Conservation (phyloP, 345 rosid species). For the Eutrema heterophyllum region DNA sequence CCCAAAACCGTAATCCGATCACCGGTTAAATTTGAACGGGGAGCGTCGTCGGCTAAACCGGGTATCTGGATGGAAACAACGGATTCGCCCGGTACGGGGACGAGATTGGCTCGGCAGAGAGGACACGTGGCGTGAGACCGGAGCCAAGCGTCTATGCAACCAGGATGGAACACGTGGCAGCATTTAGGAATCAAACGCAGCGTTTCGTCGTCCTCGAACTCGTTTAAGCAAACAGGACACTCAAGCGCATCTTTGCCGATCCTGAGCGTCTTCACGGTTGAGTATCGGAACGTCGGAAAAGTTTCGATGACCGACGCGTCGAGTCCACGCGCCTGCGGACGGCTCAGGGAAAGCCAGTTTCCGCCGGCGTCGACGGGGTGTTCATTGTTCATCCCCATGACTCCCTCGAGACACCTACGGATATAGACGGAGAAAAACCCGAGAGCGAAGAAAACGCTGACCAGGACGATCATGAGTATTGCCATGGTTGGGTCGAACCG, state of each 20-base stretch:
- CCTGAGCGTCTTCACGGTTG: conserved; percentile 56
- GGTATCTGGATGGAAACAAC: conserved; percentile 1
- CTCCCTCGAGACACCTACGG: conserved; percentile 44
- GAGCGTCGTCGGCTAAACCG: conserved; percentile 21
- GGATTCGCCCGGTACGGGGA: conserved; percentile 48
- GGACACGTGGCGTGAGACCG: conserved; percentile 70
- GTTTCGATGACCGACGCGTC: conserved; percentile 53
- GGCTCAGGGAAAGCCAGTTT: conserved; percentile 24
- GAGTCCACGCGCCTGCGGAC: conserved; percentile 45
- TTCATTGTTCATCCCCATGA: conserved; percentile 12
- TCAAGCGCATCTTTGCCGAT: conserved; percentile 57
- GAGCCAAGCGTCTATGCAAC: conserved; percentile 82
- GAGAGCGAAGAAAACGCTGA: conserved; percentile 50
- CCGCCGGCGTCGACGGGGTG: not conserved
- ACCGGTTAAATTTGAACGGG: not conserved
- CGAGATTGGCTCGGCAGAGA: conserved; percentile 75
- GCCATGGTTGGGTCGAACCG: conserved; percentile 59
- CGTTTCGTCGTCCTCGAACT: conserved; percentile 71
- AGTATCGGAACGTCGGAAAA: conserved; percentile 65
- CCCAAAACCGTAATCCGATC: conserved; percentile 11
- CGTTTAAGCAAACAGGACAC: conserved; percentile 85
- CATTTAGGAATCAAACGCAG: conserved; percentile 84
- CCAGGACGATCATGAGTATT: conserved; percentile 54
- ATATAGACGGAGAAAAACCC: conserved; percentile 73
- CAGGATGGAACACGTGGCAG: conserved; percentile 76